Base-by-base conservation (phyloP, 2,329 filamentous ascomycete species). In the Phialemoniopsis sp. region DNA sequence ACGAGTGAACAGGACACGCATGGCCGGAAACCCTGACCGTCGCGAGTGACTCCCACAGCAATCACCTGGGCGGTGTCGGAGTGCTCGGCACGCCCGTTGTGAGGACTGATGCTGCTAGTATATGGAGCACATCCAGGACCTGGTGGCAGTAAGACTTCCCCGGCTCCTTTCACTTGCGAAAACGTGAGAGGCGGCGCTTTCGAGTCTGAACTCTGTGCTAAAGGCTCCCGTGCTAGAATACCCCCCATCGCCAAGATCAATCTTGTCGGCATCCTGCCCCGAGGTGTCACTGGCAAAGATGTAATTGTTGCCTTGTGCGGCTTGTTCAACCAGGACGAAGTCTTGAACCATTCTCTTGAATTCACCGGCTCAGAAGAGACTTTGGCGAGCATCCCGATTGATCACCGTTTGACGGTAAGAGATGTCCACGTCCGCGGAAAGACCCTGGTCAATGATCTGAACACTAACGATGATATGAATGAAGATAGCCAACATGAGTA, bases 261-360 rank as follows among this genome's bases (percentile, higher is more conserved):
- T 0, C 72, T 97, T 10, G 87, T 76, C 0, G 90, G 89, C 7
- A 62, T 78, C 1, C 67, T 95, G 7, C 90, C 88, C 0, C 66
- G 69, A 2, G 90, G 90, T 10, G 89, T 95, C 1, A 89, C 85
- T 0, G 91, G 89, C 21, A 97, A 98, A 63, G 93, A 97, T 59
- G 86, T 95, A 12, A 97, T 97, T 48, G 78, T 96, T 18, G 87
- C 89, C 1, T 73, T 97, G 1, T 94, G 88, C 50, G 87, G 86
- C 1, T 65, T 95, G 0, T 94, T 97, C 68, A 86, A 87, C 63
- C 80, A 85, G 39, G 85, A 89, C 50, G 88, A 95, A 33, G 91
- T 96, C 0, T 72, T 96, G 13, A 97, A 97, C 64, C 89, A 95
- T 56, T 81, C 81, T 5, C 82, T 97, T 44, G 91, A 97, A 56